Conservation (phyloP, 2,329 filamentous ascomycete species). For the Pseudogymnoascus sp. region DNA sequence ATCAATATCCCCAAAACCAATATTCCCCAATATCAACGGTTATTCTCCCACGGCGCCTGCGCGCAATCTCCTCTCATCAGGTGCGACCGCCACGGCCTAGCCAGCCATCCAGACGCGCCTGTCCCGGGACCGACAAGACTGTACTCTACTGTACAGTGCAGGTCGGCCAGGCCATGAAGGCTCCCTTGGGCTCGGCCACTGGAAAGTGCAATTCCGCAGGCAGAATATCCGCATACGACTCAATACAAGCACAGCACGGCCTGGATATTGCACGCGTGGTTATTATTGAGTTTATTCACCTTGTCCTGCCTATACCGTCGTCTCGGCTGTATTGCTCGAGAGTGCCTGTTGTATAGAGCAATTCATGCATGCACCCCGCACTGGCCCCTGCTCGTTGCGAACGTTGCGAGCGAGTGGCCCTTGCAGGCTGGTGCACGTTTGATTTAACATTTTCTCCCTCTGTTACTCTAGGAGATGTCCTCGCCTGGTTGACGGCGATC, state of each 20-base stretch:
- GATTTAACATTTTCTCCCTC: not conserved
- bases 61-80: not conserved
- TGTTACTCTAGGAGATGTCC: not conserved
- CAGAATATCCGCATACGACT: not conserved
- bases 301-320: not conserved
- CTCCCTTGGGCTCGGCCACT: too few species aligned
- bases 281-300: not conserved
- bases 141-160: not conserved
- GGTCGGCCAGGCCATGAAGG: not conserved
- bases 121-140: not conserved
- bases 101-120: not conserved
- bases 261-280: not conserved
- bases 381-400: too few species aligned
- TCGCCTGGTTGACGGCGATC: not conserved
- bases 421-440: not conserved
- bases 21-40: constrained; percentile 1
- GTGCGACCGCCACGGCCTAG: not conserved
- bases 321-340: not conserved
- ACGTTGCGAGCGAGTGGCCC: not conserved
- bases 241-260: not conserved
- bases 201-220: not conserved
- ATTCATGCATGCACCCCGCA: not conserved
- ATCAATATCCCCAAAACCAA: not conserved
- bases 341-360: not conserved
- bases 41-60: not conserved